Base-by-base conservation (phyloP, 2,329 filamentous ascomycete genomes). In the Neonectria hederae region DNA sequence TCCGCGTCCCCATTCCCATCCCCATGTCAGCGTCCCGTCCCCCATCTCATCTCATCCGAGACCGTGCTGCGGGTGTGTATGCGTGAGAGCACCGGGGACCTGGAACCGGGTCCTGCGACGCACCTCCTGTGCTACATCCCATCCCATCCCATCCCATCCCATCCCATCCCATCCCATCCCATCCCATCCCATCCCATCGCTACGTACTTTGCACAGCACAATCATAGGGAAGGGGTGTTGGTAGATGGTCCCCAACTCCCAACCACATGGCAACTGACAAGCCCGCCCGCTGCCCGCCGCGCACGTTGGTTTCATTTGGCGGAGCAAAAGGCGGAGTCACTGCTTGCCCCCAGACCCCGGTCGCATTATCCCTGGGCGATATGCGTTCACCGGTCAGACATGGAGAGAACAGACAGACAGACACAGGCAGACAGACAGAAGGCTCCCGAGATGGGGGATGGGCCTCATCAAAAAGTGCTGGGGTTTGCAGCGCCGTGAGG, bases 81-180 rank as follows among this genome's bases (percentile, higher is more conserved):
- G 59, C 40, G 59, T 62, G 52, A 58, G 59, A 40, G 40, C 43
- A 46, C 59, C 60, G 60, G 49, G 60, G 60, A 63, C 60, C 42
- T 63, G 60, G 60, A 57, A 63, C 60, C 60, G 60, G 60, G 54
- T 49, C 60, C 60, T 62, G 59, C 59, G 22, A 49, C 26, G 46
- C 46, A 49, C 46, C 26, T 19, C 26, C 46, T 30, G 24, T 49
- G 46, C 26, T 49, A 30, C 43, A 22, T 32, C 26, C 19, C 46
- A 30, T 26, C 22, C 22, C 14, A 19, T 22, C 21, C 28, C 28
- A 28, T 28, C 28, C 28, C 28, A 28, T 28, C 28, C 5, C 24
- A 7, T 26, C 24, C 28, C 28, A 28, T 28, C 28, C 3, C n/a
- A n/a, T n/a, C n/a, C 28, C 28, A 28, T 28, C 28, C 2, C n/a